Evolutionary conservation across 192 early-diverging fungal genomes (phyloP), one percentile per base, ranked within the genome.

Genomic region (Glomus cerebriforme): DNA sequence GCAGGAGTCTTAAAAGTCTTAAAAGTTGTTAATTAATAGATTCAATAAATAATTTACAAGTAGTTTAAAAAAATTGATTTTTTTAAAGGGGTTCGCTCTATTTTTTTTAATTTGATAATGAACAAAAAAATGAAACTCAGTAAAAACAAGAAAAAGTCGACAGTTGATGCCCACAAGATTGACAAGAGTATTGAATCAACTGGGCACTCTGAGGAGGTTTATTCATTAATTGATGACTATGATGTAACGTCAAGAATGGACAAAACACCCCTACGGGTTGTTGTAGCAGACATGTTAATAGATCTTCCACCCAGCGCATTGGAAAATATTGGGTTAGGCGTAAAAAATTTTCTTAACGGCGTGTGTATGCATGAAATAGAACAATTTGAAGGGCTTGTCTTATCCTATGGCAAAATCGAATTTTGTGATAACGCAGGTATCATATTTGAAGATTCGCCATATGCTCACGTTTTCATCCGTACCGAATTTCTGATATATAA

Each of bases 371-470:
- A 69, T 3, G 35, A 69, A 8, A 35, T 43, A 22, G 67, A 69
- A 24, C 27, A 69, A 43, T 69, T 69, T 8, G 35, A 43, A 10
- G 67, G 67, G 0, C 22, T 69, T 69, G 67, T 69, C 7, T 22
- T 69, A 22, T 22, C 35, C 4, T 69, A 69, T 39, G 67, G 39
- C 7, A 69, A 69, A 24, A 24, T 69, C 22, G 29, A 43, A 69
- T 43, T 43, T n/a, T 69, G 34, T 22, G 67, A 69, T 45, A 43
- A 9, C 0, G n/a, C 67, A 43, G 67, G 67, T 3, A 39, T 39
- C n/a, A 69, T 69, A 45, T 69, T 31, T 69, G 67, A 69, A 69
- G 67, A 69, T 45, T 69, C 67, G 13, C 67, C 67, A 24, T 69
- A 69, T 43, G 19, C 19, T 22, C 67, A 69, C 39, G 43, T 69